Percentiles rank a stretch among this genome's conserved stretches.
phyloP scores from a whole-genome alignment of 1,139 yeast genomes.

The Candida mesenterica region DNA sequence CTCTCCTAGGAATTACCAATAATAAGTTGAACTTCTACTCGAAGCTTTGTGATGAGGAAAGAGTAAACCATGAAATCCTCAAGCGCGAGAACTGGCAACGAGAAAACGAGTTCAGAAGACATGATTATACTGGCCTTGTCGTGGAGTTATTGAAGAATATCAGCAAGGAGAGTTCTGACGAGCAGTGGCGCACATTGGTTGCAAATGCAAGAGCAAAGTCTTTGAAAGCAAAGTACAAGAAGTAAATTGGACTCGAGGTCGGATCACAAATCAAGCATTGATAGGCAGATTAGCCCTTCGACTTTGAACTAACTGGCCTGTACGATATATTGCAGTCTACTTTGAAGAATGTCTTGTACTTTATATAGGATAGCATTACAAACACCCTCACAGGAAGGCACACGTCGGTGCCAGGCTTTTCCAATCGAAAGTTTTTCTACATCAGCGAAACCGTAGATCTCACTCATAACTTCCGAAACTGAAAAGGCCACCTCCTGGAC shows the following conservation, averaged over 20 bases:
- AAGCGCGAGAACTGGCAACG: constrained; percentile 40
- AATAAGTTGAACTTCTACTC: constrained; percentile 44
- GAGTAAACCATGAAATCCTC: constrained; percentile 26
- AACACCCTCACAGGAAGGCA: too few relatives aligned
- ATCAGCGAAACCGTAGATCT: too few relatives aligned
- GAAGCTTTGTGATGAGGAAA: constrained; percentile 36
- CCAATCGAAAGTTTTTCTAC: too few relatives aligned
- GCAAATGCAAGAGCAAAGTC: constrained; percentile 24
- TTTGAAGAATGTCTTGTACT: too few relatives aligned
- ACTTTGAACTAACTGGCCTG: too few relatives aligned
- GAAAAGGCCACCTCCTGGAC: constrained; percentile 43
- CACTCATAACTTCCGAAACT: constrained; percentile 27
- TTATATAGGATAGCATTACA: too few relatives aligned
- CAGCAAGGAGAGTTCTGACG: constrained; percentile 33
- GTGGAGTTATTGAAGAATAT: constrained; percentile 46
- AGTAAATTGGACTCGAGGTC: background rate
- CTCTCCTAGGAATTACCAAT: constrained; percentile 55
- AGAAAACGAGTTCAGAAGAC: constrained; percentile 50
- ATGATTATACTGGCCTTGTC: constrained; percentile 55
- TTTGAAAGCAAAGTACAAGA: constrained; percentile 1
- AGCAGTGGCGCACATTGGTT: constrained; percentile 45
- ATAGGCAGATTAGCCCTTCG: too few relatives aligned
- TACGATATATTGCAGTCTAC: too few relatives aligned
- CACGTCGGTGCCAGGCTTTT: too few relatives aligned
- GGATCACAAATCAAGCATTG: too few relatives aligned